phyloP scores from a whole-genome alignment of 768 basidiomycete species.

The Lactarius hengduanensis region DNA sequence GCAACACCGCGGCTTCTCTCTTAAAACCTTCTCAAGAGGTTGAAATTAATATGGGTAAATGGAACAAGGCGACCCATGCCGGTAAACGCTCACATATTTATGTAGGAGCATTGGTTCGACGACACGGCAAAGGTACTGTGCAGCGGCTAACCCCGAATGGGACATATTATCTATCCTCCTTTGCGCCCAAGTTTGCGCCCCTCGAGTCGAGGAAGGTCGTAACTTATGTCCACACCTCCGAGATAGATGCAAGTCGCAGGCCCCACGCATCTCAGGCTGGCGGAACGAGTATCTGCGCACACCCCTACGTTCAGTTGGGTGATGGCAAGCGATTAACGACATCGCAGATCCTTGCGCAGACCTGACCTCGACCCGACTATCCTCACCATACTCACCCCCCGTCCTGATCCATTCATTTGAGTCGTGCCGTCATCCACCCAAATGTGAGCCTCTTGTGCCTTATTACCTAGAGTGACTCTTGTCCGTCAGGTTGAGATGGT shows the following conservation, averaged over 20 bases:
- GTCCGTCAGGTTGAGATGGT: conserved; percentile 32
- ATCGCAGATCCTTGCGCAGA: no score
- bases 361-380: no score
- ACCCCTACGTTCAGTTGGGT: background rate
- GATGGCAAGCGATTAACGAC: background rate
- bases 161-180: background rate
- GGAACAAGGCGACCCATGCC: no score
- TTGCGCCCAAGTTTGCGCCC: no score
- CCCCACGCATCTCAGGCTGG: background rate
- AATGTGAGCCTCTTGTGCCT: conserved; percentile 1
- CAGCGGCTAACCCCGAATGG: background rate
- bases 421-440: conserved; percentile 11
- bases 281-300: background rate
- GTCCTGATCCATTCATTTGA: background rate
- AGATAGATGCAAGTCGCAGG: background rate
- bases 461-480: conserved; percentile 20
- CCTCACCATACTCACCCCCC: no score
- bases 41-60: no score
- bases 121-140: no score
- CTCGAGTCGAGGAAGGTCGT: background rate
- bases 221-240: background rate
- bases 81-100: background rate
- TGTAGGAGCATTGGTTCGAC: background rate
- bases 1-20: background rate
- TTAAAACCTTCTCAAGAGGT: background rate